Percentiles rank a stretch among this genome's conserved stretches.
Evolutionary conservation across 768 basidiomycete genomes (phyloP).

Genomic region (Suillus spraguei): DNA sequence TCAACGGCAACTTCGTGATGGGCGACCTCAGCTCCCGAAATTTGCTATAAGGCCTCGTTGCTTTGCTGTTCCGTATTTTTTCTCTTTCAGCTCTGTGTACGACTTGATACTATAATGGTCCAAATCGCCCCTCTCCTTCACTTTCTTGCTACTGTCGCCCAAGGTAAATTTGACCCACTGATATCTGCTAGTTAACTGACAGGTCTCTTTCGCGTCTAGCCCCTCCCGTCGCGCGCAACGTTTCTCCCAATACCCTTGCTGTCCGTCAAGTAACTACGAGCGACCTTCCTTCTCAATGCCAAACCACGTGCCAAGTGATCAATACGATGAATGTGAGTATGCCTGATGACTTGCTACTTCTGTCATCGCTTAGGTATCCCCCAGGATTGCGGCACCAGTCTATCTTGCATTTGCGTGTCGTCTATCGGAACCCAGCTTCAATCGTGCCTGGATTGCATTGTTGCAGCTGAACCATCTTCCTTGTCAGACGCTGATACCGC

Average conservation of each 20-base stretch:
- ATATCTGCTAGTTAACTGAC: background rate
- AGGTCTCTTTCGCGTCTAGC: background rate
- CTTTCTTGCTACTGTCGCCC: conserved; percentile 14
- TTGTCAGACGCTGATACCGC: conserved; percentile 13
- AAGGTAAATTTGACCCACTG: conserved; percentile 12
- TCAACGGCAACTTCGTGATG: background rate
- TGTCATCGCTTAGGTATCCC: background rate
- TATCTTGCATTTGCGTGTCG: conserved; percentile 19
- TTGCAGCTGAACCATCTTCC: background rate
- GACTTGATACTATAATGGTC: conserved; percentile 20
- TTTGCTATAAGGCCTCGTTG: conserved; percentile 3
- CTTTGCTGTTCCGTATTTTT: background rate
- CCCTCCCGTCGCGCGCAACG: background rate
- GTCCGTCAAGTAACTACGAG: conserved; percentile 22
- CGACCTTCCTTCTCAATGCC: conserved; percentile 22
- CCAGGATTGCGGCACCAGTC: conserved; percentile 15
- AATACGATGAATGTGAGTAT: conserved; percentile 21
- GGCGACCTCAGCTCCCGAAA: background rate
- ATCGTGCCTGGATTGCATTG: conserved; percentile 26
- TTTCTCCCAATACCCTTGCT: conserved; percentile 17
- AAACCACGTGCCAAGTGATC: conserved; percentile 24
- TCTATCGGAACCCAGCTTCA: conserved; percentile 18
- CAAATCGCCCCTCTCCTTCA: conserved; percentile 22
- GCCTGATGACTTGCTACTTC: no score
- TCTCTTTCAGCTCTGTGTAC: background rate